Conservation (phyloP, 1,284 basidiomycete genomes). For the Megacollybia platyphylla region DNA sequence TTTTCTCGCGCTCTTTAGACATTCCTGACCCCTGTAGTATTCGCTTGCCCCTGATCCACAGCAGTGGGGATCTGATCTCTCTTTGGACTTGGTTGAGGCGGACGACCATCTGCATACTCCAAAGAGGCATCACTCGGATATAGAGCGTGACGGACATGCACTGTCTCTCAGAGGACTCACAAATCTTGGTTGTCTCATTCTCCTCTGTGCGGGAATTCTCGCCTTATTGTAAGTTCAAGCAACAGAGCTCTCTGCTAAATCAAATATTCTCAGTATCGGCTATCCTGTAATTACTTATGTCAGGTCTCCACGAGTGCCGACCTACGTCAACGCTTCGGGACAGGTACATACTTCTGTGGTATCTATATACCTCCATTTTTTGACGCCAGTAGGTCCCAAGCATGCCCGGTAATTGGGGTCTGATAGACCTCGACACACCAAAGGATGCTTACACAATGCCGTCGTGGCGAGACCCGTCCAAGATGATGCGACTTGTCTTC, state of each 20-base stretch:
- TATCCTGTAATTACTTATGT: constrained; percentile 26
- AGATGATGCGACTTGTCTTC: constrained; percentile 21
- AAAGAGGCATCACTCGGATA: constrained; percentile 8
- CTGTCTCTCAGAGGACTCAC: constrained; percentile 24
- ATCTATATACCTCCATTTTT: background rate
- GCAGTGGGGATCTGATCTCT: constrained; percentile 19
- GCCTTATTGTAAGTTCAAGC: constrained; percentile 19
- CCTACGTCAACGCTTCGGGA: background rate
- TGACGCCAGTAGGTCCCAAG: constrained; percentile 15
- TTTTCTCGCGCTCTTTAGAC: background rate
- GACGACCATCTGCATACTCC: constrained; percentile 27
- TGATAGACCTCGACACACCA: constrained; percentile 44
- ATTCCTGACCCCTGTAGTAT: constrained; percentile 14
- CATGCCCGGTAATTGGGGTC: constrained; percentile 23
- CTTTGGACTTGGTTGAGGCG: constrained; percentile 16
- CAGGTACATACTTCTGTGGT: constrained; percentile 6
- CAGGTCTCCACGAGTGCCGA: constrained; percentile 18
- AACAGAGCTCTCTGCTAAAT: constrained; percentile 3
- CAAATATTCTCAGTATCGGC: constrained; percentile 15
- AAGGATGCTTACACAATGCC: constrained; percentile 23
- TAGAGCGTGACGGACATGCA: constrained; percentile 15
- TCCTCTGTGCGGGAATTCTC: constrained; percentile 25
- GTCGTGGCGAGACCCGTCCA: constrained; percentile 24
- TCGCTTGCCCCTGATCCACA: constrained; percentile 20
- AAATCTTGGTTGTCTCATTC: constrained; percentile 36